Conservation (phyloP, 2,329 filamentous ascomycete species). For the Aspergillus jensenii region DNA sequence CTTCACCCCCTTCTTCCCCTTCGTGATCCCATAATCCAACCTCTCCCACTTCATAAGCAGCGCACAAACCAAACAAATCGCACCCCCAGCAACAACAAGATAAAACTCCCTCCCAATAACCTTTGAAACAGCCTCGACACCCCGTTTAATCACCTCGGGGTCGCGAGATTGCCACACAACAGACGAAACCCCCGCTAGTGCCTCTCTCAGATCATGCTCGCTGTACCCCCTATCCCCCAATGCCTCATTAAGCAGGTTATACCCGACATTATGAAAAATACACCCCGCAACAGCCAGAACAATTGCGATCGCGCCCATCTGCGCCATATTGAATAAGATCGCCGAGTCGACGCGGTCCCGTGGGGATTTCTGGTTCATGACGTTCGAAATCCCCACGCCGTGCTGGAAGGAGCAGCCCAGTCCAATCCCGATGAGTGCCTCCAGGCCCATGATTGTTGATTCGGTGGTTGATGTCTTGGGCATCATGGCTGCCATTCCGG, state of each 20-base stretch:
- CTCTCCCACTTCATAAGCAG: constrained; percentile 8
- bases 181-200: constrained; percentile 9
- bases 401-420: constrained; percentile 16
- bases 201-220: constrained; percentile 6
- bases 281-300: constrained; percentile 4
- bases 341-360: constrained; percentile 11
- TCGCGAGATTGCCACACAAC: constrained; percentile 9
- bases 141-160: background rate
- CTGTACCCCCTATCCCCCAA: constrained; percentile 4
- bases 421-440: constrained; percentile 12
- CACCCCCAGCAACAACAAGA: constrained; percentile 9
- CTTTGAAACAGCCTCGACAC: constrained; percentile 5
- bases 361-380: constrained; percentile 7
- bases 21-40: background rate
- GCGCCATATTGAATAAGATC: constrained; percentile 8
- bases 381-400: constrained; percentile 13
- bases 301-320: constrained; percentile 11
- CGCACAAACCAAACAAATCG: constrained; percentile 10
- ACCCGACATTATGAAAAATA: constrained; percentile 15
- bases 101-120: constrained; percentile 15
- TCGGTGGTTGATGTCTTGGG: constrained; percentile 27
- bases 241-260: background rate
- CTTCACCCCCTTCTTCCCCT: background rate
- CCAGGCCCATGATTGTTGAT: constrained; percentile 7
- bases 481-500: constrained; percentile 7